These are phyloP conservation scores for Monilinia aucupariae DNA, from an alignment of 2,329 filamentous ascomycete genomes.

Conservation along the genomic window DNA sequence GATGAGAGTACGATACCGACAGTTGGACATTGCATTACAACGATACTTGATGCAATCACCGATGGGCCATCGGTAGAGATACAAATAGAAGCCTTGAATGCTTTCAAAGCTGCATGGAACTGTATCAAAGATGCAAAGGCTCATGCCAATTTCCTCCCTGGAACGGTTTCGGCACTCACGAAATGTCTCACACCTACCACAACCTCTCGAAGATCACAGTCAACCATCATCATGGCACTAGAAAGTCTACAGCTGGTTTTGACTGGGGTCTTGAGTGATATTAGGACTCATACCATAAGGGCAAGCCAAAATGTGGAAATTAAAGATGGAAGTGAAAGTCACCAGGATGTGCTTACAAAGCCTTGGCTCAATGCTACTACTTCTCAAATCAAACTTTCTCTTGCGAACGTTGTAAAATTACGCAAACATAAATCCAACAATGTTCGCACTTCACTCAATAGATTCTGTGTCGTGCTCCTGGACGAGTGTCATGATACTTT, in stretches of 20 bases:
- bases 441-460: conserved; percentile 61
- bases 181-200: conserved; percentile 65
- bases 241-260: conserved; percentile 52
- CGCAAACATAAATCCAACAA: conserved; percentile 64
- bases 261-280: conserved; percentile 51
- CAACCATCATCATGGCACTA: conserved; percentile 59
- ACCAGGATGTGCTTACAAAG: conserved; percentile 37
- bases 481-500: conserved; percentile 75
- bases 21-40: conserved; percentile 74
- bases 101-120: conserved; percentile 56
- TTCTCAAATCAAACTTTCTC: conserved; percentile 74
- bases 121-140: conserved; percentile 67
- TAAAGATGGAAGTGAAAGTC: conserved; percentile 33
- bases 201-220: conserved; percentile 53
- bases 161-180: conserved; percentile 75
- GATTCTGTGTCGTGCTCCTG: conserved; percentile 67
- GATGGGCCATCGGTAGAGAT: conserved; percentile 60
- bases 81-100: conserved; percentile 63
- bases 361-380: conserved; percentile 77
- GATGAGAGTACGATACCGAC: conserved; percentile 63
- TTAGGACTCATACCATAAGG: conserved; percentile 44
- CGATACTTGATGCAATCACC: conserved; percentile 68
- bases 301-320: conserved; percentile 5
- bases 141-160: conserved; percentile 79
- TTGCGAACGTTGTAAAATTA: conserved; percentile 71